Evolutionary conservation across 768 basidiomycete species (phyloP).

Genomic region (Suillus clintonianus): DNA sequence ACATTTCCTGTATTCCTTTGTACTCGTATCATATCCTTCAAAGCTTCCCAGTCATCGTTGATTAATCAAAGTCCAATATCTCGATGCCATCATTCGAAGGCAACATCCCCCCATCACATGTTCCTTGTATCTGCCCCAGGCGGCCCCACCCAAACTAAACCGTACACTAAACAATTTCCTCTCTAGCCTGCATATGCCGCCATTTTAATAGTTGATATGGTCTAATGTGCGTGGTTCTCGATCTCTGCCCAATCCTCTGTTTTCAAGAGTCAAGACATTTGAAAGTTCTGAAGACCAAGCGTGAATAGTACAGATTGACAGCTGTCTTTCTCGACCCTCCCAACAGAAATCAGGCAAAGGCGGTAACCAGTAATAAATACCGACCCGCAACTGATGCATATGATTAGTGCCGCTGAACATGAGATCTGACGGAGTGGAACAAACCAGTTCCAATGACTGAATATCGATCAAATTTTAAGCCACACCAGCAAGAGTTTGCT

Average conservation of each 20-base stretch:
- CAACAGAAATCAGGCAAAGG: neutral
- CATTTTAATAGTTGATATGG: too few relatives aligned
- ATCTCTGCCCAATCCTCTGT: too few relatives aligned
- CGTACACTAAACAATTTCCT: too few relatives aligned
- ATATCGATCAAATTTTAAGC: neutral
- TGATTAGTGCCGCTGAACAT: neutral
- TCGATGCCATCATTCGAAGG: neutral
- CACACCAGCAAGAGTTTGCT: too few relatives aligned
- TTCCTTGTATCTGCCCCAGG: neutral
- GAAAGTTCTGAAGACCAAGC: neutral
- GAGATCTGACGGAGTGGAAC: neutral
- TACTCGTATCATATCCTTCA: too few relatives aligned
- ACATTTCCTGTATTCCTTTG: neutral
- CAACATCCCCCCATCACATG: neutral
- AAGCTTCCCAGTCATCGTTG: too few relatives aligned
- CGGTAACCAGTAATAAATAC: neutral
- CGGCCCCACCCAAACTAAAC: too few relatives aligned
- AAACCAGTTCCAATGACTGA: neutral
- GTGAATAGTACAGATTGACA: neutral
- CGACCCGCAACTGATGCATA: neutral
- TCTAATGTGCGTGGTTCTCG: too few relatives aligned
- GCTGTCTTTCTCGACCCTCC: neutral
- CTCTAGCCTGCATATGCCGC: too few relatives aligned
- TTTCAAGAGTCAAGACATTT: too few relatives aligned
- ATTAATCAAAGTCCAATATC: neutral